These are phyloP conservation scores for Filobasidium floriforme DNA, from an alignment of 768 basidiomycete species.

Conservation along the genomic window DNA sequence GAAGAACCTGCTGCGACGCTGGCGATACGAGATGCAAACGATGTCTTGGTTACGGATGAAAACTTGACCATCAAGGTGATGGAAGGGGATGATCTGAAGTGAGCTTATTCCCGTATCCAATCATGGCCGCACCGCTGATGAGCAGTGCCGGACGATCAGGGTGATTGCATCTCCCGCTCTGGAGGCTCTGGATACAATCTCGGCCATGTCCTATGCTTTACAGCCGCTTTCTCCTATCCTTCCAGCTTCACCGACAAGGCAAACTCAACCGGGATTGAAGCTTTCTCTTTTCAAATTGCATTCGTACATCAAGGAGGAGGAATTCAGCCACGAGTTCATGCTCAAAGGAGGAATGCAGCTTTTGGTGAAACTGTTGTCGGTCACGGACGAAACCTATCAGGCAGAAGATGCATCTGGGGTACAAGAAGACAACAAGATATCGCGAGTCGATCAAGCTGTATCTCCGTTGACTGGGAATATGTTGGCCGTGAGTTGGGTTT, in stretches of 20 bases:
- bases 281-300: slow-evolving; percentile 41
- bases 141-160: slow-evolving; percentile 14
- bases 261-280: slow-evolving; percentile 31
- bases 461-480: slow-evolving; percentile 27
- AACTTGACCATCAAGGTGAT: slow-evolving; percentile 36
- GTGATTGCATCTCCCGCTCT: slow-evolving; percentile 36
- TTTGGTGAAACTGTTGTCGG: slow-evolving; percentile 27
- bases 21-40: slow-evolving; percentile 36
- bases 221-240: slow-evolving; percentile 23
- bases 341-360: slow-evolving; percentile 34
- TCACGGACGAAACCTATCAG: background rate
- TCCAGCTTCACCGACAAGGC: slow-evolving; percentile 14
- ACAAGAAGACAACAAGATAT: background rate
- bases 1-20: slow-evolving; percentile 39
- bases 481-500: slow-evolving; percentile 32
- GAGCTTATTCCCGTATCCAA: background rate
- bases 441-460: too few species aligned
- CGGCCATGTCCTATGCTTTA: slow-evolving; percentile 24
- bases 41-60: slow-evolving; percentile 38
- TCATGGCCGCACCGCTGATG: background rate
- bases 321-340: slow-evolving; percentile 42
- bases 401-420: background rate
- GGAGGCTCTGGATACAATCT: slow-evolving; percentile 35
- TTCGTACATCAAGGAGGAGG: slow-evolving; percentile 39
- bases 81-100: slow-evolving; percentile 34